Evolutionary conservation across 2,329 filamentous ascomycete species (phyloP), one percentile per base, ranked within the genome.

Genomic region (Clarireedia hainanense): DNA sequence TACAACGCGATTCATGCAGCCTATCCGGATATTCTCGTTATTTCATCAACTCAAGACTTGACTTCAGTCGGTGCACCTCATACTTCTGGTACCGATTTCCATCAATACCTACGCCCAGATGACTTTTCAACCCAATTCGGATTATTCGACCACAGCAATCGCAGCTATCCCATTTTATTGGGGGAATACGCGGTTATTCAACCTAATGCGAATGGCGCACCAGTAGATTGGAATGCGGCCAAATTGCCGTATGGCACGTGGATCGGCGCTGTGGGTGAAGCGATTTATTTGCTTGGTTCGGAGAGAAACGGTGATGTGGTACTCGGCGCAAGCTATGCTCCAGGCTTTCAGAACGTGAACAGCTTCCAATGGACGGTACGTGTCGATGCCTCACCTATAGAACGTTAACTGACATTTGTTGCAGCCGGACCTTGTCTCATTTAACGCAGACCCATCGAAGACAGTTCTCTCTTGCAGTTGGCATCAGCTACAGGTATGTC

Each of bases 391-490:
- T 17, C n/a, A 17, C 15, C 20, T 17, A 50, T 17, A n/a, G 34
- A 30, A 15, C 48, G 36, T 36, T 57, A n/a, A 61, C 40, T 51
- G 20, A 24, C 23, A 26, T 42, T 2, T 2, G 6, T 12, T 24
- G 15, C 4, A 67, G 64, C 66, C 66, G 9, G 64, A 68, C 45
- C 57, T 68, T 5, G 60, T 68, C 9, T 61, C 63, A 14, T 68
- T 67, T 60, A 64, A 57, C 3, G 63, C 65, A 3, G 74, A 79
- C 51, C 71, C 76, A 0, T 69, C 70, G 0, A 57, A 77, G 64
- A 79, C 76, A 0, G 79, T 77, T 1, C 71, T 70, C 10, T 78
- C 76, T 1, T 78, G 76, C 3, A 47, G 40, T 9, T 58, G 36
- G 20, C 53, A 58, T n/a, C 46, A 50, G 46, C 14, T 56, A 2